Percentiles rank a stretch among this genome's conserved stretches.
Conservation (phyloP, 148 eudicot genomes). For the Talinum fruticosum region DNA sequence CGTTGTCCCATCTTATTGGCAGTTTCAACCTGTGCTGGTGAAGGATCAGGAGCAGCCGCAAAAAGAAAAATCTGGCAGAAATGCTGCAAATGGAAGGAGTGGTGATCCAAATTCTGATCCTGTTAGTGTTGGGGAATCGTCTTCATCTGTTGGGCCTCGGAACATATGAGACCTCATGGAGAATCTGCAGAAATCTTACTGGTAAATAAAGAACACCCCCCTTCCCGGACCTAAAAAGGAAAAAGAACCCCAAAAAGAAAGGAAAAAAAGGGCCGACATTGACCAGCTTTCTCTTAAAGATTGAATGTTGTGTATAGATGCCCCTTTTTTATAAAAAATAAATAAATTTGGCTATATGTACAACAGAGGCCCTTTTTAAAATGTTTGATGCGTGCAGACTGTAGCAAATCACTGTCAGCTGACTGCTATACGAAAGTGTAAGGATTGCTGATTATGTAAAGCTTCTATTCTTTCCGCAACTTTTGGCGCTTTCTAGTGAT, state of each 20-base stretch:
- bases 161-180: conserved; percentile 8
- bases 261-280: background rate
- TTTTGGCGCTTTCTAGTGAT: too few species aligned
- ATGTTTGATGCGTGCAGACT: background rate
- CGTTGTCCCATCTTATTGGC: conserved; percentile 21
- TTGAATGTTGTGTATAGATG: background rate
- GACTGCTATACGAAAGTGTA: background rate
- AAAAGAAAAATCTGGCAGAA: conserved; percentile 32
- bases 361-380: background rate
- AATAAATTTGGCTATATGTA: too few species aligned
- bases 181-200: background rate
- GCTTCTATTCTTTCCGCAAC: too few species aligned
- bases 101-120: conserved; percentile 26
- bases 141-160: conserved; percentile 33
- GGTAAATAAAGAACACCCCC: background rate
- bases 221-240: background rate
- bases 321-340: too few species aligned
- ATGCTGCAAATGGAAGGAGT: conserved; percentile 35
- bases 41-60: conserved; percentile 56
- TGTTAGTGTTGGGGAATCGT: conserved; percentile 29
- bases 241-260: background rate
- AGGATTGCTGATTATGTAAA: too few species aligned
- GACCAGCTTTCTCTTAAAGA: background rate
- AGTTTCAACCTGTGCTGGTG: conserved; percentile 89
- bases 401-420: background rate